Evolutionary conservation across 2,329 filamentous ascomycete species (phyloP).

Genomic region (Alternaria arbusti): DNA sequence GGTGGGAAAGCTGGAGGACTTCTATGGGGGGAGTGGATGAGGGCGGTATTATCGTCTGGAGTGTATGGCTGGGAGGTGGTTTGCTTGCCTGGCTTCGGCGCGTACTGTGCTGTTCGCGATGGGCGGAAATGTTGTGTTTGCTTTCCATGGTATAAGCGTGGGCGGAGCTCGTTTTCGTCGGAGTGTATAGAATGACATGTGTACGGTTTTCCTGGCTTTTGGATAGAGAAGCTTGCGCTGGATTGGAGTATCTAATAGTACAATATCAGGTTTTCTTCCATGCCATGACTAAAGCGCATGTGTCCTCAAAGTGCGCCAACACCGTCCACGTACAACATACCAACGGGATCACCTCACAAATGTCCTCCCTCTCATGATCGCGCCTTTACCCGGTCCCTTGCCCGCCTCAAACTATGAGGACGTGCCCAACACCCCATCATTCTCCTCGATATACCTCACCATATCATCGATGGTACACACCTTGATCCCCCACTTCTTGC

Average conservation of each 20-base stretch:
- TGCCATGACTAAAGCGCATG: neutral
- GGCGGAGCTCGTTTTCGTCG: neutral
- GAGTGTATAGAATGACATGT: neutral
- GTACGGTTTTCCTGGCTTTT: neutral
- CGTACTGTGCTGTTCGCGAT: neutral
- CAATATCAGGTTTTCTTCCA: neutral
- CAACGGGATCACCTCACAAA: neutral
- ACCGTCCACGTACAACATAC: neutral
- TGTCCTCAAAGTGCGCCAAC: neutral
- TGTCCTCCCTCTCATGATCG: neutral
- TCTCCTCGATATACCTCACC: slow-evolving; percentile 78
- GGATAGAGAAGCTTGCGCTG: neutral
- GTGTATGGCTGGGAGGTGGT: neutral
- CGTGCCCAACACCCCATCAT: slow-evolving; percentile 59
- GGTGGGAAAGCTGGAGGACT: slow-evolving; percentile 19
- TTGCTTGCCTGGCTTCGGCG: neutral
- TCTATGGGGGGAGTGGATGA: slow-evolving; percentile 10
- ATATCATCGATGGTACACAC: slow-evolving; percentile 96
- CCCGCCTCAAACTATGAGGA: slow-evolving; percentile 14
- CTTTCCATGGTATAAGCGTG: neutral
- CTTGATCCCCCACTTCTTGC: slow-evolving; percentile 84
- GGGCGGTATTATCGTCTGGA: neutral
- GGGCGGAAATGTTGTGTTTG: neutral
- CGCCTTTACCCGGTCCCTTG: neutral
- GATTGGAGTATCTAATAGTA: neutral